These are phyloP conservation scores for Leccinum holopus DNA, from an alignment of 1,284 basidiomycete genomes.

Conservation along the genomic window DNA sequence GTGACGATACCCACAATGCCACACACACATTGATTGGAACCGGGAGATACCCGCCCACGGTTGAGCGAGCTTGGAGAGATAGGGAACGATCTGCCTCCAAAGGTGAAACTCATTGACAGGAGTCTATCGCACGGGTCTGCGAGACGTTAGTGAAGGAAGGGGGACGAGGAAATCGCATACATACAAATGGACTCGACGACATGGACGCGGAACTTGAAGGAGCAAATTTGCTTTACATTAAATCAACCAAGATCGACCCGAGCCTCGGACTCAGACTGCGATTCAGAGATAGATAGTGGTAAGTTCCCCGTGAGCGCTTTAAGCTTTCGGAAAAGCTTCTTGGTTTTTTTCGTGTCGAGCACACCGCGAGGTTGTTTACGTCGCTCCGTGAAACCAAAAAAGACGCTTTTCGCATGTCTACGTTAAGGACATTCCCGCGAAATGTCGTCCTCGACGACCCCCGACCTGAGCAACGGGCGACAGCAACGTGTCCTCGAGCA, in stretches of 20 bases:
- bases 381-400: constrained; percentile 6
- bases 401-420: constrained; percentile 16
- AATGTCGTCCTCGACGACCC: constrained; percentile 6
- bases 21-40: too few species aligned
- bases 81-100: too few species aligned
- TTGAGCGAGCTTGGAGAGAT: too few species aligned
- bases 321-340: constrained; percentile 6
- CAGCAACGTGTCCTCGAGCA: constrained; percentile 32
- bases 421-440: constrained; percentile 5
- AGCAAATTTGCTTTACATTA: constrained; percentile 16
- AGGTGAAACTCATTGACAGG: too few species aligned
- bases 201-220: constrained; percentile 17
- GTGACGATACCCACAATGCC: too few species aligned
- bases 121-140: too few species aligned
- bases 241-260: constrained; percentile 23
- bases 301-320: background rate
- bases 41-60: too few species aligned
- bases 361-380: constrained; percentile 15
- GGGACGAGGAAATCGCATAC: too few species aligned
- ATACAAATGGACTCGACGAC: constrained; percentile 17
- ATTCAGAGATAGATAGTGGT: background rate
- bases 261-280: background rate
- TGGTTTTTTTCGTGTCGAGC: constrained; percentile 1
- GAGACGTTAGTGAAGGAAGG: too few species aligned
- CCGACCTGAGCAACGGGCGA: constrained; percentile 10